phyloP scores from a whole-genome alignment of 768 basidiomycete genomes.

The Suillus cothurnatus region DNA sequence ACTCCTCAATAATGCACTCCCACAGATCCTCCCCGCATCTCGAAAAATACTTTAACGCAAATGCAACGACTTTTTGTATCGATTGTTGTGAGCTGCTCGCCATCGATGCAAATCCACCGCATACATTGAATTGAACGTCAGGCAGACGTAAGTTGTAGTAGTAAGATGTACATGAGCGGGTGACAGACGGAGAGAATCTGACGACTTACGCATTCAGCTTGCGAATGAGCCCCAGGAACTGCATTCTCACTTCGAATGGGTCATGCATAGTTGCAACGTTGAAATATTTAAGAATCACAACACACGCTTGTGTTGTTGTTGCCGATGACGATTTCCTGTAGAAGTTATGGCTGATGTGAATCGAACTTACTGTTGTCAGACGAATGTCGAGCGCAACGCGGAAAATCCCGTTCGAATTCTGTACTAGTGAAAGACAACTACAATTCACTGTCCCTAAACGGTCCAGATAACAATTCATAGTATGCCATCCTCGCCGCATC shows the following conservation, averaged over 20 bases:
- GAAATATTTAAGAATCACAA: not conserved
- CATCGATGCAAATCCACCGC: not conserved
- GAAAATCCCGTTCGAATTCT: not conserved
- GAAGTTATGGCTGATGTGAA: not conserved
- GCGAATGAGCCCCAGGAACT: constrained; percentile 63
- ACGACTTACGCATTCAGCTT: constrained; percentile 61
- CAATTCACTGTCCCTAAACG: constrained; percentile 14
- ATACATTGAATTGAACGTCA: not conserved
- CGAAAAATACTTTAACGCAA: constrained; percentile 81
- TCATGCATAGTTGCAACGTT: constrained; percentile 1
- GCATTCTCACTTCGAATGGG: constrained; percentile 41
- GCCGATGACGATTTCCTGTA: not conserved
- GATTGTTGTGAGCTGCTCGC: constrained; percentile 75
- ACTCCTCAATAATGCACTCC: constrained; percentile 92
- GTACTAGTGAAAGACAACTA: not conserved
- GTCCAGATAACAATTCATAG: constrained; percentile 5
- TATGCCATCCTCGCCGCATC: constrained; percentile 1
- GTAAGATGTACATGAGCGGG: not conserved
- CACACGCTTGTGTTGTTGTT: not conserved
- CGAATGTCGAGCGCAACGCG: not conserved
- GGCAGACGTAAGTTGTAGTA: not conserved
- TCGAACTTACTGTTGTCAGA: no score
- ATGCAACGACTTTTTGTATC: constrained; percentile 85
- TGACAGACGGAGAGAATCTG: not conserved
- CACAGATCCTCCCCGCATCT: constrained; percentile 90